Conservation (phyloP, 2,329 filamentous ascomycete genomes). For the Bipolaris victoriae region DNA sequence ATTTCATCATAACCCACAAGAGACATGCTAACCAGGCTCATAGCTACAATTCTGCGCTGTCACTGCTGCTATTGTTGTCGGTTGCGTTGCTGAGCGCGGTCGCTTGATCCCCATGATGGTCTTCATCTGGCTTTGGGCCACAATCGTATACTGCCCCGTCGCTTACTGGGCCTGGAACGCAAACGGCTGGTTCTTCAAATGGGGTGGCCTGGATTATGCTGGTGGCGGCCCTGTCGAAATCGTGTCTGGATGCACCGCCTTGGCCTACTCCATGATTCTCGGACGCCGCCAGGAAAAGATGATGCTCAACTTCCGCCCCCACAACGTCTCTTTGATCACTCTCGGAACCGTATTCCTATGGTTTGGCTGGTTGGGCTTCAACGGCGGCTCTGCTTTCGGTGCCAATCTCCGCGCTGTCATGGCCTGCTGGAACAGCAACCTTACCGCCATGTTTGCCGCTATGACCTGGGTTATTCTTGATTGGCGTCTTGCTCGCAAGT, state of each 20-base stretch:
- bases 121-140: slow-evolving; percentile 96
- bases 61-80: slow-evolving; percentile 88
- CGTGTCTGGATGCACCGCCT: slow-evolving; percentile 86
- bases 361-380: slow-evolving; percentile 99
- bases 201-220: slow-evolving; percentile 94
- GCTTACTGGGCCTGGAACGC: slow-evolving; percentile 97
- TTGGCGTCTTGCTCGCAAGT: slow-evolving; percentile 91
- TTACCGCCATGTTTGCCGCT: slow-evolving; percentile 89
- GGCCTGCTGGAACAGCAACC: slow-evolving; percentile 97
- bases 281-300: slow-evolving; percentile 97
- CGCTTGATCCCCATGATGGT: slow-evolving; percentile 92
- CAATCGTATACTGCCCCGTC: slow-evolving; percentile 94
- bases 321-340: slow-evolving; percentile 97
- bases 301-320: slow-evolving; percentile 99
- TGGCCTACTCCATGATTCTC: slow-evolving; percentile 95
- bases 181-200: slow-evolving; percentile 90
- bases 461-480: slow-evolving; percentile 96
- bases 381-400: slow-evolving; percentile 92
- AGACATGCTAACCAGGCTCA: slow-evolving; percentile 17
- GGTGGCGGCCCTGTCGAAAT: slow-evolving; percentile 98
- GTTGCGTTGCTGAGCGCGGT: slow-evolving; percentile 91
- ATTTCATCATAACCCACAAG: neutral
- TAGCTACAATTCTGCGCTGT: slow-evolving; percentile 98
- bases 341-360: slow-evolving; percentile 94
- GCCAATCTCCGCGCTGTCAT: slow-evolving; percentile 93